phyloP scores from a whole-genome alignment of 495 filamentous ascomycete genomes.

The Cercophora samala region DNA sequence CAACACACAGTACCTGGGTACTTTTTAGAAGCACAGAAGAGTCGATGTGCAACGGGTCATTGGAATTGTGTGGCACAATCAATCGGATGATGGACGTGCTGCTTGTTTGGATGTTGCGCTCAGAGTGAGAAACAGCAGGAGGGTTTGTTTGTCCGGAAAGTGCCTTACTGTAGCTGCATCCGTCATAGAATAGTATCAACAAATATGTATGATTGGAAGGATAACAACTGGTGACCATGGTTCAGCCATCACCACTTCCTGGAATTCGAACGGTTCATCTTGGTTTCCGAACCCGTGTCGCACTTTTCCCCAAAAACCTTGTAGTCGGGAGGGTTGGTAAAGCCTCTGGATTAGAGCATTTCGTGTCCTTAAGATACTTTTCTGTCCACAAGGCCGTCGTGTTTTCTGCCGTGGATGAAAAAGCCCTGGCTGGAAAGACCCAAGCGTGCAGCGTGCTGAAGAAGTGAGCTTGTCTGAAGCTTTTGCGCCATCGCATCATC shows the following conservation, averaged over 20 bases:
- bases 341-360: too few species aligned
- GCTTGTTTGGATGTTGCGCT: too few species aligned
- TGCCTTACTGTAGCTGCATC: too few species aligned
- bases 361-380: too few species aligned
- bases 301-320: background rate
- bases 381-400: background rate
- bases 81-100: too few species aligned
- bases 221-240: background rate
- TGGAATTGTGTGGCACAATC: too few species aligned
- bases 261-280: background rate
- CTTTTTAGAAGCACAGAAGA: background rate
- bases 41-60: background rate
- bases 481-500: slow-evolving; percentile 5
- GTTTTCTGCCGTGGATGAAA: background rate
- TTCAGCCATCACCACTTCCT: background rate
- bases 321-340: too few species aligned
- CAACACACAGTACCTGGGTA: background rate
- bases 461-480: background rate
- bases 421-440: background rate
- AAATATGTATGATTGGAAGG: background rate
- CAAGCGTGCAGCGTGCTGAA: background rate
- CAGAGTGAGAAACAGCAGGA: too few species aligned
- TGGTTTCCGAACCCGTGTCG: background rate
- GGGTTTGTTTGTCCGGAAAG: too few species aligned
- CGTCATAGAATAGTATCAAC: background rate